These are phyloP conservation scores for Avena eriantha DNA, from an alignment of 176 grass and related monocot species.

Conservation along the genomic window DNA sequence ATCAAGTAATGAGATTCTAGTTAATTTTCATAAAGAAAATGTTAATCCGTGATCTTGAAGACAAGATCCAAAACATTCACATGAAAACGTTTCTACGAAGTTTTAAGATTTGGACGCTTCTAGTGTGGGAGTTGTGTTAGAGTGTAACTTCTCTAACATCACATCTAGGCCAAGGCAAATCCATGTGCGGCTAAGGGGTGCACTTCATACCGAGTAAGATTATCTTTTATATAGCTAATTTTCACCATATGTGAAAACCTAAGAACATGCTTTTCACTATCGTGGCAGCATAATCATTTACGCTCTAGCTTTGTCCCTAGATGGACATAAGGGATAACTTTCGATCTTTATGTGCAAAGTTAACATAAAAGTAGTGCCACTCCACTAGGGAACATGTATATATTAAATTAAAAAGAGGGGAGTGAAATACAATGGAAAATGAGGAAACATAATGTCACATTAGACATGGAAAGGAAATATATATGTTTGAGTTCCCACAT, in stretches of 20 bases:
- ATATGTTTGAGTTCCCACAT: neutral
- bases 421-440: neutral
- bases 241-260: neutral
- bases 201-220: neutral
- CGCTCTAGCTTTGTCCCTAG: neutral
- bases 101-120: neutral
- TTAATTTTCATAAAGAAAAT: neutral
- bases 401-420: neutral
- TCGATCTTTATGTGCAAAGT: neutral
- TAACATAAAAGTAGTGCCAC: neutral
- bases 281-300: neutral
- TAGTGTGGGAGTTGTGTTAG: neutral
- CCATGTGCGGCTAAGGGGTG: neutral
- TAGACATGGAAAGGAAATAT: neutral
- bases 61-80: neutral
- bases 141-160: neutral
- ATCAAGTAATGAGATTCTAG: neutral
- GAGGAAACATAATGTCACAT: neutral
- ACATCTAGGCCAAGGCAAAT: neutral
- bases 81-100: neutral
- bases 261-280: neutral
- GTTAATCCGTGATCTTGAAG: neutral
- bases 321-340: neutral
- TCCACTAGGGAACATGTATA: neutral
- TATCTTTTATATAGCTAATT: neutral